Base-by-base conservation (phyloP, 192 early-diverging fungal genomes). In the Haplosporangium gracile region DNA sequence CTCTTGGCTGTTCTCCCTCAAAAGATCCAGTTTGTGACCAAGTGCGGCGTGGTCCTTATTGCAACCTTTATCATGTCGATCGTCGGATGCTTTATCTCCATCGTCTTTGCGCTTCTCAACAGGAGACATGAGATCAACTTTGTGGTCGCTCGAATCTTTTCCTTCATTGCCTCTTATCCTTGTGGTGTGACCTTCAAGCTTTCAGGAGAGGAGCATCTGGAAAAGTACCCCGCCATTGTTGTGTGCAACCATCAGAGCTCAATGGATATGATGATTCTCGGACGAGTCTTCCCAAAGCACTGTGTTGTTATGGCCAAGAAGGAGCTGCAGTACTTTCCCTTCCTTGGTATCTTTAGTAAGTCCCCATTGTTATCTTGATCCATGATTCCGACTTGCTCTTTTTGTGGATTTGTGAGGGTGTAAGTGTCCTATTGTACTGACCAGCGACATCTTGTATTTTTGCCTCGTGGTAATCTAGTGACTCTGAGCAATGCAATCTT, bases 171-270 rank as follows among this genome's bases (percentile, higher is more conserved):
- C 4, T 84, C 91, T 36, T 82, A 80, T n/a, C 78, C 93, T 22
- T 87, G 91, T 42, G 94, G 92, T 45, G 79, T 97, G 73, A 82
- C 89, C 1, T 90, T 92, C 60, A 90, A 89, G 47, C 86, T 96
- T 16, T 89, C 91, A 51, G 91, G 91, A 29, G 88, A 91, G 71
- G 92, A 93, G 60, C 88, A 93, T 73, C 77, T 95, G 57, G 80
- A 90, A 39, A 82, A 77, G 20, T 45, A 82, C 6, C 95, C 96
- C 4, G 92, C 92, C 65, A 88, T 97, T 22, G 89, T 92, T 45
- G 90, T 97, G 9, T 93, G 92, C 72, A 98, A 98, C 88, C 97
- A 98, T 85, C 97, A 98, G 81, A 93, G 92, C 71, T 89, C 92
- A 43, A 79, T 97, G 75, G 97, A 98, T 89, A 78, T 95, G 26